Evolutionary conservation across 108 stramenopile genomes (phyloP), one percentile per base, ranked within the genome.

Genomic region (Poteriospumella lacustris): DNA sequence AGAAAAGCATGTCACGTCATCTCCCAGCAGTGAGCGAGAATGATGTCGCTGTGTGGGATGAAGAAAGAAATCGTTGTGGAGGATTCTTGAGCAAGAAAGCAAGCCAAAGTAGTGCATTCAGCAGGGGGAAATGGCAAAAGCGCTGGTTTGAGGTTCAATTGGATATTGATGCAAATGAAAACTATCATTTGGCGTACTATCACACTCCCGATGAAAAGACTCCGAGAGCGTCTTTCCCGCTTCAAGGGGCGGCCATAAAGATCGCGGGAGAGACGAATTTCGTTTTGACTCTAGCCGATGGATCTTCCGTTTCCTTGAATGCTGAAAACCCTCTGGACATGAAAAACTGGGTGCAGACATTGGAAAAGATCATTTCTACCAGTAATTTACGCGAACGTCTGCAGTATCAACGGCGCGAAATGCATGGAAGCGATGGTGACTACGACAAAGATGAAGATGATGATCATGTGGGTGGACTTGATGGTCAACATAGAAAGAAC

Each of bases 121-220:
- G 70, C 24, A 73, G 36, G 36, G 70, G 70, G 42, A 5, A 73
- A 33, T 73, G 70, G 70, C 70, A 73, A 33, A 5, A 38, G 42
- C 43, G 70, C 26, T 73, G 70, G 70, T 73, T 73, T 33, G 41
- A 33, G 5, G 31, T 73, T 52, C 12, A 56, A 26, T 15, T 19
- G 19, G 44, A 73, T n/a, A 56, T 56, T 24, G 19, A 19, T 24
- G 52, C 24, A 56, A 26, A 39, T 42, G 70, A 73, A 56, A 73
- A 73, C 42, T 73, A 73, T 56, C 31, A 12, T 31, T 33, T 73
- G 12, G 9, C 9, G 9, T 73, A 73, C 42, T 73, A 73, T 73
- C 70, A 73, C 33, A 33, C 70, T 29, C 70, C 70, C 9, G 70
- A 73, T 52, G 70, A 73, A 28, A 73, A 73, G 42, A 42, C 26